A percentile compares a stretch with the other conserved stretches of the same genome.
These are phyloP conservation scores for Russula olivacea DNA, from an alignment of 768 basidiomycete genomes.

Conservation along the genomic window DNA sequence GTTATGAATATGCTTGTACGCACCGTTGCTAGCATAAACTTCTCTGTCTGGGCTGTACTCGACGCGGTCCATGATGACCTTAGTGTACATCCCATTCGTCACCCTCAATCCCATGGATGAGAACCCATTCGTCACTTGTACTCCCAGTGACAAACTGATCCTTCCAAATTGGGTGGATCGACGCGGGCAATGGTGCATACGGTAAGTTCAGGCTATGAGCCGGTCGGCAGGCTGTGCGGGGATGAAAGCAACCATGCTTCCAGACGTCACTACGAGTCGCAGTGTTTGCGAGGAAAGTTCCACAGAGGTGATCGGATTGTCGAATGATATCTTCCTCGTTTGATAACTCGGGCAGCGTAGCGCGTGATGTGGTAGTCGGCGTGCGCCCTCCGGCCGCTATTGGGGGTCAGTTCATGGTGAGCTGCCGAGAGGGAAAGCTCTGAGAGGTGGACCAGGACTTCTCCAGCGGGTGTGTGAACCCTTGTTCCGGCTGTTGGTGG, in stretches of 20 bases:
- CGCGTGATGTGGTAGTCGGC: no score
- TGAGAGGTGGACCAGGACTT: no score
- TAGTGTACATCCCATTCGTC: constrained; percentile 88
- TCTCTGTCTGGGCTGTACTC: constrained; percentile 96
- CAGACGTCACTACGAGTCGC: constrained; percentile 84
- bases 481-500: no score
- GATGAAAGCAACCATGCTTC: constrained; percentile 89
- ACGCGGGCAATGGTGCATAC: constrained; percentile 89
- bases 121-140: constrained; percentile 90
- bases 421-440: no score
- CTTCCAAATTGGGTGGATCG: constrained; percentile 83
- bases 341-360: no score
- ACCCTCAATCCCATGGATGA: constrained; percentile 86
- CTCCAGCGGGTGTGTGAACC: no score
- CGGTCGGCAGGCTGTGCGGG: constrained; percentile 52
- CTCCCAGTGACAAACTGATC: constrained; percentile 93
- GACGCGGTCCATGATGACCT: constrained; percentile 95
- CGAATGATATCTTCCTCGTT: constrained; percentile 66
- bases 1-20: constrained; percentile 33
- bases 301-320: constrained; percentile 87
- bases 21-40: constrained; percentile 93
- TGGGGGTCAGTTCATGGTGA: no score
- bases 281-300: constrained; percentile 79
- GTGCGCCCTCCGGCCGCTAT: no score
- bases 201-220: constrained; percentile 74